phyloP scores from a whole-genome alignment of 2,329 filamentous ascomycete species.

The Thielaviopsis musarum region DNA sequence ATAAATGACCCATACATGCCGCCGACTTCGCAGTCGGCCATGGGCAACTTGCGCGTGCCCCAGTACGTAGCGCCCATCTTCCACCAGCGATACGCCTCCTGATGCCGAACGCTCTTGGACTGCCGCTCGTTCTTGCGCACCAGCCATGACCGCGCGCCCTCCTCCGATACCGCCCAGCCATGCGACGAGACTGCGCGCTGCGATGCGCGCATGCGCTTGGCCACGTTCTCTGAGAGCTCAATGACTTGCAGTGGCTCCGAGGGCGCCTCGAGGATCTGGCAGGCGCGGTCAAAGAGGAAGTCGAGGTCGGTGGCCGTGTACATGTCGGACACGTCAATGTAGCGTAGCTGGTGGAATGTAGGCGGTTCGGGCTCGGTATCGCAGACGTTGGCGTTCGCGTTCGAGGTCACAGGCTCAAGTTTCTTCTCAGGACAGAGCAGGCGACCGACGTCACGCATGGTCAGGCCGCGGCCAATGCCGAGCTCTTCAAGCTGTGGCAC shows the following conservation, averaged over 20 bases:
- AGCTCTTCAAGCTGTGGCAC: conserved; percentile 41
- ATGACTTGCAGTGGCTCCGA: conserved; percentile 59
- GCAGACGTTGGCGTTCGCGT: conserved; percentile 25
- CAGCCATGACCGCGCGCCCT: conserved; percentile 48
- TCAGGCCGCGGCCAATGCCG: conserved; percentile 51
- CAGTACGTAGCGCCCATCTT: conserved; percentile 75
- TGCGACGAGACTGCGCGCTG: conserved; percentile 39
- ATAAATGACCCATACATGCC: conserved; percentile 72
- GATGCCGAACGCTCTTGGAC: conserved; percentile 16
- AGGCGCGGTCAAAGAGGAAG: conserved; percentile 32
- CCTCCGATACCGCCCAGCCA: conserved; percentile 58
- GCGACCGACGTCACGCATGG: conserved; percentile 45
- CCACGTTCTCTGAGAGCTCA: conserved; percentile 54
- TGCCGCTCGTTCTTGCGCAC: conserved; percentile 34
- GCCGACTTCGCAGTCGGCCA: conserved; percentile 79
- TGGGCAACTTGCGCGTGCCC: conserved; percentile 84
- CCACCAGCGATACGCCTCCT: conserved; percentile 45
- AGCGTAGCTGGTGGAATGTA: conserved; percentile 44
- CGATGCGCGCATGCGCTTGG: conserved; percentile 45
- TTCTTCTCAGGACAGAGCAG: conserved; percentile 44
- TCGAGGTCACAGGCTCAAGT: conserved; percentile 51
- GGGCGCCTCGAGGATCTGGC: conserved; percentile 38
- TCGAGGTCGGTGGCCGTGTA: conserved; percentile 26
- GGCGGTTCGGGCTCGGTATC: conserved; percentile 20
- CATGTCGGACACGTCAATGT: conserved; percentile 57